Percentiles rank a stretch among this genome's conserved stretches.
phyloP scores from a whole-genome alignment of 768 basidiomycete species.

The Boletus patriciae region DNA sequence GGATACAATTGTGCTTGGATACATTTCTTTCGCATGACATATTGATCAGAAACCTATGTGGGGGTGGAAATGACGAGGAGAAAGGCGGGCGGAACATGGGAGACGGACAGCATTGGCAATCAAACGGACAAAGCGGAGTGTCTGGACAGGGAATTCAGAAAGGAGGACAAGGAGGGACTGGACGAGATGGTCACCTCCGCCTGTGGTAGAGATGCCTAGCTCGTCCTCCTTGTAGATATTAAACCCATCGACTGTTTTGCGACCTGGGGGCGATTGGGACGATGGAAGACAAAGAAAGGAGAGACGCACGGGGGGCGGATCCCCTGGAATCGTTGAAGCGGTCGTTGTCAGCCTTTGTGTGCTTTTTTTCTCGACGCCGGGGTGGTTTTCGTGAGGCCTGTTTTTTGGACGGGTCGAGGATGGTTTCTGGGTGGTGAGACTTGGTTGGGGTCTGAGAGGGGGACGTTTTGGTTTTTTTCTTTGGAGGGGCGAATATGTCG shows the following conservation, averaged over 20 bases:
- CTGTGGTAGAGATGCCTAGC: constrained; percentile 62
- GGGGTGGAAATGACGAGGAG: background rate
- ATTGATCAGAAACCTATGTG: constrained; percentile 28
- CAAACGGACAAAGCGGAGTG: constrained; percentile 83
- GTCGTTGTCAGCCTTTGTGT: constrained; percentile 37
- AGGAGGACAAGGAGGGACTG: constrained; percentile 6
- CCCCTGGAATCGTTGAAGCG: constrained; percentile 78
- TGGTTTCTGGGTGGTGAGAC: constrained; percentile 48
- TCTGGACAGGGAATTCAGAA: constrained; percentile 46
- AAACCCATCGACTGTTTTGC: constrained; percentile 79
- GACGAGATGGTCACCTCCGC: constrained; percentile 60
- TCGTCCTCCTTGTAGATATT: constrained; percentile 81
- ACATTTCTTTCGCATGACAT: background rate
- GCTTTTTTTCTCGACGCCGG: constrained; percentile 29
- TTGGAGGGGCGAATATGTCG: constrained; percentile 67
- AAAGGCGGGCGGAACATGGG: background rate
- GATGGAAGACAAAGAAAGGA: constrained; percentile 4
- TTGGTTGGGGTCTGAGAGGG: background rate
- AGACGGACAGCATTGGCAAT: constrained; percentile 81
- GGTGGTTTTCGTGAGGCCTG: constrained; percentile 31
- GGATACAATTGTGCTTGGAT: background rate
- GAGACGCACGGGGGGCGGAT: constrained; percentile 59
- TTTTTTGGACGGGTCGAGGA: constrained; percentile 60
- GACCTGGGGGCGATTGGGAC: constrained; percentile 47
- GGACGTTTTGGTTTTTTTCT: constrained; percentile 38